Base-by-base conservation (phyloP, 768 basidiomycete genomes). In the Kwoniella pini region DNA sequence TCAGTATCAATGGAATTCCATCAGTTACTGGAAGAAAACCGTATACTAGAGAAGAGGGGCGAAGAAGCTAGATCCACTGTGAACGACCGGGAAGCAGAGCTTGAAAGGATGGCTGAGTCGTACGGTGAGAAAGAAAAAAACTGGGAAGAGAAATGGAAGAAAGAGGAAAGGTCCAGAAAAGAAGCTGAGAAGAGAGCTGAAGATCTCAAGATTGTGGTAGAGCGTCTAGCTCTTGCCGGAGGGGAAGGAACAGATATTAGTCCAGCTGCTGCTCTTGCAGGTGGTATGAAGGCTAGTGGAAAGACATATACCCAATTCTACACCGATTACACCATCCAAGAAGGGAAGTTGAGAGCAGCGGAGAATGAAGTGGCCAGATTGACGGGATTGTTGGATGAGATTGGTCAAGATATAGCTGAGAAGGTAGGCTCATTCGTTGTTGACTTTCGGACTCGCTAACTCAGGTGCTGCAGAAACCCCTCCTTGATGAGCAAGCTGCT, bases 291-390 rank as follows among this genome's bases (percentile, higher is more conserved):
- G 80, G 86, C 85, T 76, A 84, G 82, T 27, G 80, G 81, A 4
- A 90, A 89, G 82, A 89, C 89, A 0, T 95, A 95, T 80, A 95
- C 95, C 0, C 90, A 96, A 71, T 87, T 98, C 21, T 97, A 96
- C 75, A 84, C 89, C 15, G 91, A 96, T 72, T 91, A 91, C 67
- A 86, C 95, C 33, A 84, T 85, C 54, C 83, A 94, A 39, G 88
- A 96, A 75, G 89, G 90, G 24, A 89, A 92, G 28, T 86, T 86
- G 56, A 83, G 85, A 19, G 84, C 82, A 76, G 90, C 91, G 78
- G 86, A 84, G 52, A 82, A 85, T 4, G 94, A 98, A 80, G 89
- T 88, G 60, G 86, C 87, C 64, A 85, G 90, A 46, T 87, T 98
- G 84, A 88, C 90, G 49, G 84, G 87, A 27, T 87, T 90, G 0